Percentiles rank a stretch among this genome's conserved stretches.
Evolutionary conservation across 805 yeast species (phyloP).

Genomic region (Wickerhamia fluorescens): DNA sequence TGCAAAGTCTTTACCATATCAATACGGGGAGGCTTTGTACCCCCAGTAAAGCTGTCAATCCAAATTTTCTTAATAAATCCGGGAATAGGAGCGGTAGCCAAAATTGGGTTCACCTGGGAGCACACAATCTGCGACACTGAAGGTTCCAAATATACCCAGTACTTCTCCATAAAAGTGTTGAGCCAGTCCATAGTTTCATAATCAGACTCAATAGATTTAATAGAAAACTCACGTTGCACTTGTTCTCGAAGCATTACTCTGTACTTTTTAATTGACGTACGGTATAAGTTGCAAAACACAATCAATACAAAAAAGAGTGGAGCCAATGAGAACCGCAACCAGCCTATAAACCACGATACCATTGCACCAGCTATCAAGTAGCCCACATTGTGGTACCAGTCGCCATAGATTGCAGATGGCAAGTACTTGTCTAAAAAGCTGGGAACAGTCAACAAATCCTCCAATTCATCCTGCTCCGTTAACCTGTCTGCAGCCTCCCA

Average conservation of each 20-base stretch:
- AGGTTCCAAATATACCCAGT: constrained; percentile 91
- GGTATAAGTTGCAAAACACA: constrained; percentile 59
- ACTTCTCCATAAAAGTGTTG: constrained; percentile 80
- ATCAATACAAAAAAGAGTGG: constrained; percentile 71
- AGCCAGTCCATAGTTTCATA: constrained; percentile 95
- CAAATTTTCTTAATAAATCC: constrained; percentile 76
- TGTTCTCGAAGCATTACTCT: constrained; percentile 68
- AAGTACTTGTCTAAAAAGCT: constrained; percentile 71
- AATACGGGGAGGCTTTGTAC: constrained; percentile 92
- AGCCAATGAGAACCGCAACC: constrained; percentile 68
- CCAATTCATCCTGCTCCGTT: constrained; percentile 61
- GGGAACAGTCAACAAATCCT: constrained; percentile 62
- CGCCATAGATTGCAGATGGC: constrained; percentile 78
- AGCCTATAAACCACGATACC: constrained; percentile 73
- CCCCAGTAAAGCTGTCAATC: constrained; percentile 84
- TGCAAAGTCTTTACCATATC: constrained; percentile 85
- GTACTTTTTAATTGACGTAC: constrained; percentile 77
- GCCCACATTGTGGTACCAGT: constrained; percentile 92
- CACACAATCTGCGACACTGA: constrained; percentile 78
- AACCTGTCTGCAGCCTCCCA: constrained; percentile 68
- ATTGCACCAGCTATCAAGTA: constrained; percentile 60
- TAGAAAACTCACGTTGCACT: constrained; percentile 80
- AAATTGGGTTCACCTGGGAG: constrained; percentile 75
- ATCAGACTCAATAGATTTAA: constrained; percentile 76
- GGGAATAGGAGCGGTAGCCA: constrained; percentile 75